A percentile compares a stretch with the other conserved stretches of the same genome.
phyloP scores from a whole-genome alignment of 306 rosid genomes.

The Cucurbita ficifolia region DNA sequence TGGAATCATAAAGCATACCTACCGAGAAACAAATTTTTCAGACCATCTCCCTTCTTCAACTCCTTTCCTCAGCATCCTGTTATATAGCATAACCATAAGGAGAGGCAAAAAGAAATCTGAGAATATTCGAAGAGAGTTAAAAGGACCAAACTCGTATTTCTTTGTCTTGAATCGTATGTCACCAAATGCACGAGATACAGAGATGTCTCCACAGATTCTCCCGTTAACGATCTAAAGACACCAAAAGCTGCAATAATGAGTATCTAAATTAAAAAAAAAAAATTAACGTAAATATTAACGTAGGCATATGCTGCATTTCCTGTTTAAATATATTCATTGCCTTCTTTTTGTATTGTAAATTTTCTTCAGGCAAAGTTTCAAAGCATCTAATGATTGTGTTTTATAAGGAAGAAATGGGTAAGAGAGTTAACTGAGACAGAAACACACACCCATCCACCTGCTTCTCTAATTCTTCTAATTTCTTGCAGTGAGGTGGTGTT shows the following conservation, averaged over 20 bases:
- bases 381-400: not conserved
- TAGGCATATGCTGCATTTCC: not conserved
- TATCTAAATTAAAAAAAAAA: too few species aligned
- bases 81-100: constrained; percentile 22
- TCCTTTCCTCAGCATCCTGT: constrained; percentile 89
- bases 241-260: constrained; percentile 12
- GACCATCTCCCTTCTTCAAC: constrained; percentile 78
- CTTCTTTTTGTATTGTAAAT: too few species aligned
- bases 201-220: constrained; percentile 93
- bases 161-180: constrained; percentile 84
- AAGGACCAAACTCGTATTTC: constrained; percentile 62
- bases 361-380: too few species aligned
- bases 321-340: too few species aligned
- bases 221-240: constrained; percentile 61
- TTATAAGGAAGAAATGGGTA: not conserved
- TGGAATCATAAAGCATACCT: constrained; percentile 20
- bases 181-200: constrained; percentile 96
- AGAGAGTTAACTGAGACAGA: constrained; percentile 16
- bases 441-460: constrained; percentile 99
- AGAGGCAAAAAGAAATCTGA: constrained; percentile 8
- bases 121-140: constrained; percentile 13
- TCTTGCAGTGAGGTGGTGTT: constrained; percentile 69
- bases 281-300: too few species aligned
- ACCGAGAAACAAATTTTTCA: constrained; percentile 89
- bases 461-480: constrained; percentile 88